Evolutionary conservation across 768 basidiomycete genomes (phyloP), one percentile per base, ranked within the genome.

Genomic region (Podaxis sp.): DNA sequence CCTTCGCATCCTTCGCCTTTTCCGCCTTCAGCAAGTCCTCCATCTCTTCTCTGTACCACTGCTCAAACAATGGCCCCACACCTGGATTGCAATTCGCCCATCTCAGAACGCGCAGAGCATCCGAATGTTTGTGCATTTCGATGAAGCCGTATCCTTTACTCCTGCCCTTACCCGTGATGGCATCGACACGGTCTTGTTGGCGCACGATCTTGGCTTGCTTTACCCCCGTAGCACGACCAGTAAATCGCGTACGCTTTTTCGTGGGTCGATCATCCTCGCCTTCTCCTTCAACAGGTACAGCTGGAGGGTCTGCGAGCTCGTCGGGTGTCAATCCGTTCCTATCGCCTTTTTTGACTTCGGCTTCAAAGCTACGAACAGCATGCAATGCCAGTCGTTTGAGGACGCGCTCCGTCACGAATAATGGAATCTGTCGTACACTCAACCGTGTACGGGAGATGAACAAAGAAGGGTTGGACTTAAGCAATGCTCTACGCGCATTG

Each of bases 101-200:
- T 36, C 97, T 82, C 48, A 98, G 74, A 4, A 98, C 89, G 25
- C 91, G 88, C 23, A 99, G 77, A 5, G 96, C 94, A 70, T 98
- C 93, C 4, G 89, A 86, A 66, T 99, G 97, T 27, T 78, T 82
- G 51, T 86, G 77, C 82, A 97, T 83, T 77, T 98, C 96, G 35
- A 98, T 69, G 76, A 99, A 98, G 9, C 96, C 97, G 67, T 98
- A 99, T 1, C 97, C 96, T 70, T 91, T 93, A 67, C 90, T 92
- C 56, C 89, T 82, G 1, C 93, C 93, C 67, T 92, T 90, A 3
- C 91, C 91, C 0, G 91, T 93, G 42, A 95, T 71, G 3, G 90
- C 79, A 69, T 98, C 96, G 57, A 95, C 82, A n/a, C 93, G 88
- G 64, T 97, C 95, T 11, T 80, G 77, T 71, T 93, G 90, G 10